These are phyloP conservation scores for Cenchrus purpureus DNA, from an alignment of 176 grass and related monocot genomes.

Conservation along the genomic window DNA sequence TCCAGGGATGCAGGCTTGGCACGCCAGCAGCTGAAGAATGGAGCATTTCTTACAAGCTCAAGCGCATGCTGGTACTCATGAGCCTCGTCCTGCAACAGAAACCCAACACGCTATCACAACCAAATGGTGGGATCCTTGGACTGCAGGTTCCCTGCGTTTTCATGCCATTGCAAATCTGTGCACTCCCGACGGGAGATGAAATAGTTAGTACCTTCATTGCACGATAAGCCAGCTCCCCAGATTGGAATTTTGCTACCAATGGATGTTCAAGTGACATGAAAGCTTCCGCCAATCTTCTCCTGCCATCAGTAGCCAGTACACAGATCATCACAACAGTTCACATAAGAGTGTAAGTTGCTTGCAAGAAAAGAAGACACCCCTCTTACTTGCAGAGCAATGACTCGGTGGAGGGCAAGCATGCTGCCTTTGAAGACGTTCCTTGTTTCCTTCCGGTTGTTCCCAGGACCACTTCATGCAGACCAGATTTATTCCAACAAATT, in stretches of 20 bases:
- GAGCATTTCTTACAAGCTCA: conserved; percentile 54
- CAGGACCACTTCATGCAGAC: conserved; percentile 82
- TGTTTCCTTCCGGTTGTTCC: conserved; percentile 96
- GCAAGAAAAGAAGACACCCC: conserved; percentile 32
- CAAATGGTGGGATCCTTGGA: neutral
- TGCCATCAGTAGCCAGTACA: conserved; percentile 25
- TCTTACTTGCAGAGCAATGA: conserved; percentile 93
- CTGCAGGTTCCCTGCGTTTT: neutral
- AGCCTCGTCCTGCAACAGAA: conserved; percentile 51
- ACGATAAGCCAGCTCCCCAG: conserved; percentile 53
- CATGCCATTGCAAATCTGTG: neutral
- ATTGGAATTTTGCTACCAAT: conserved; percentile 27
- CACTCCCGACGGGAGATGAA: neutral
- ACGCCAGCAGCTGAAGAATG: conserved; percentile 57
- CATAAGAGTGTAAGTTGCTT: neutral
- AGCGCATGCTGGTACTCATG: conserved; percentile 62
- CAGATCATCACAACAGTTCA: neutral
- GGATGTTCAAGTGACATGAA: conserved; percentile 53
- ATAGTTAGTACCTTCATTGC: conserved; percentile 64
- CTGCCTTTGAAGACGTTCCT: conserved; percentile 77
- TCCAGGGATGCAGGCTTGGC: conserved; percentile 57
- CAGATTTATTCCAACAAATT: conserved; percentile 84
- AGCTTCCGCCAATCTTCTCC: conserved; percentile 74
- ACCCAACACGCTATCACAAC: neutral
- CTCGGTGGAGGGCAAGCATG: conserved; percentile 63